phyloP scores from a whole-genome alignment of 495 filamentous ascomycete species.

The Hamigera avellanea region DNA sequence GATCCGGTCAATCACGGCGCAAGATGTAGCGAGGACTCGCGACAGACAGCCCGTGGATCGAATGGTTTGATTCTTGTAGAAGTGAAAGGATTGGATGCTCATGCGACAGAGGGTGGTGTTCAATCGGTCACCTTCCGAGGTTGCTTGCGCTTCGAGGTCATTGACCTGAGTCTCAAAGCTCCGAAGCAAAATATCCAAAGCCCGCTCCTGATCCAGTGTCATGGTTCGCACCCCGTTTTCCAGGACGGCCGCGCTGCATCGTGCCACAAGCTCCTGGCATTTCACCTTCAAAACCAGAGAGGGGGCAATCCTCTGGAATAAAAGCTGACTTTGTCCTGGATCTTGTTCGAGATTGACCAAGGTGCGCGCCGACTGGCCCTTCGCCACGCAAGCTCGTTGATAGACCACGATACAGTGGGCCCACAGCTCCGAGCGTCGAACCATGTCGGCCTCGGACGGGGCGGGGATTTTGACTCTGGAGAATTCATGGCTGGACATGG shows the following conservation, averaged over 20 bases:
- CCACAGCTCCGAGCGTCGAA: slow-evolving; percentile 31
- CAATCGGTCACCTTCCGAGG: slow-evolving; percentile 24
- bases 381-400: slow-evolving; percentile 25
- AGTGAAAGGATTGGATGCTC: slow-evolving; percentile 29
- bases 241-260: slow-evolving; percentile 21
- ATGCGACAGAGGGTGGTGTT: slow-evolving; percentile 21
- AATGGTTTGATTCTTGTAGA: slow-evolving; percentile 25
- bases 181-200: slow-evolving; percentile 23
- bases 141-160: slow-evolving; percentile 20
- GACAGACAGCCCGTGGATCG: slow-evolving; percentile 19
- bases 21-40: slow-evolving; percentile 22
- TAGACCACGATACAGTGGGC: slow-evolving; percentile 30
- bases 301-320: slow-evolving; percentile 21
- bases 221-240: slow-evolving; percentile 30
- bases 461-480: slow-evolving; percentile 21
- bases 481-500: slow-evolving; percentile 38
- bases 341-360: slow-evolving; percentile 24
- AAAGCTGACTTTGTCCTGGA: slow-evolving; percentile 17
- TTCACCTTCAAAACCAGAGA: slow-evolving; percentile 21
- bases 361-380: slow-evolving; percentile 26
- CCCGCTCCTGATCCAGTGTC: slow-evolving; percentile 24
- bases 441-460: slow-evolving; percentile 23
- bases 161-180: slow-evolving; percentile 23
- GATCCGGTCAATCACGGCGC: slow-evolving; percentile 22
- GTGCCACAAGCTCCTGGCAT: slow-evolving; percentile 24